phyloP scores from a whole-genome alignment of 2,329 filamentous ascomycete species.

The Botrytis tulipae region DNA sequence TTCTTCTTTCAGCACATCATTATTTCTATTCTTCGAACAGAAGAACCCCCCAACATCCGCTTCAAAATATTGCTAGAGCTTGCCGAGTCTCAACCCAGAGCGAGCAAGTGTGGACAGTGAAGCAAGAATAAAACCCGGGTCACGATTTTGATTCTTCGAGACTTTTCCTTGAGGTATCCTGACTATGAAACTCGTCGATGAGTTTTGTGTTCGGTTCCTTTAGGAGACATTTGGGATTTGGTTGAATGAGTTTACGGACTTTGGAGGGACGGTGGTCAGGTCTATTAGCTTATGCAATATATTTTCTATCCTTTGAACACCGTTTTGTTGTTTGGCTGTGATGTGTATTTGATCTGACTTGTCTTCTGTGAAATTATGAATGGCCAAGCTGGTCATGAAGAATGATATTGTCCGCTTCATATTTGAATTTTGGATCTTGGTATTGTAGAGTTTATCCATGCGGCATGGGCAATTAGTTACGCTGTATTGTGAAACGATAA shows the following conservation, averaged over 20 bases:
- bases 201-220: conserved; percentile 37
- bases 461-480: neutral
- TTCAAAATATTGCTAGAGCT: conserved; percentile 53
- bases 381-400: neutral
- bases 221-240: conserved; percentile 44
- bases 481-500: neutral
- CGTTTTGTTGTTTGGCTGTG: neutral
- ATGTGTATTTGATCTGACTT: neutral
- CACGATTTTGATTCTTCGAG: conserved; percentile 41
- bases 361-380: neutral
- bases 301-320: neutral
- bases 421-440: neutral
- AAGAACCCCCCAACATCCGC: conserved; percentile 22
- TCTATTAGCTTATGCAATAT: neutral
- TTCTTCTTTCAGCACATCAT: neutral
- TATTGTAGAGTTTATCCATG: neutral
- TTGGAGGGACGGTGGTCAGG: neutral
- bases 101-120: conserved; percentile 57
- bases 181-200: conserved; percentile 30
- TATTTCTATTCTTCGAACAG: neutral
- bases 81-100: conserved; percentile 50
- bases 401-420: neutral
- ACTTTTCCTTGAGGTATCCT: conserved; percentile 37
- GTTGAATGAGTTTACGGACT: neutral
- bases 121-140: conserved; percentile 49